Evolutionary conservation across 768 basidiomycete species (phyloP), one percentile per base, ranked within the genome.

Genomic region (Lactarius deliciosus): DNA sequence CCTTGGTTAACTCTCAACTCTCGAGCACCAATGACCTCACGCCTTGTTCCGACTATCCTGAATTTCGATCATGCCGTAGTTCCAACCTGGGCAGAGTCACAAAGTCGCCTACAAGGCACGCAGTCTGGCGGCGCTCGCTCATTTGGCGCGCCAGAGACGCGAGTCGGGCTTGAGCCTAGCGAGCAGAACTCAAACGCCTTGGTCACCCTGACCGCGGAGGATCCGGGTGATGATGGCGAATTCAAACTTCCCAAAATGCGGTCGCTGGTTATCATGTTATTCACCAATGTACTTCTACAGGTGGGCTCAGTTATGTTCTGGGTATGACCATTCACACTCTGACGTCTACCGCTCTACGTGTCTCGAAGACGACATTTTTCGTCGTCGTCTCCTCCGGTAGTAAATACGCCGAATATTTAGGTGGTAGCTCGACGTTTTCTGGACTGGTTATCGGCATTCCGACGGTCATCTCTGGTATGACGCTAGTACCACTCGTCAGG

Each of bases 381-480:
- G 83, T 89, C 64, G 79, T 88, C 50, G 85, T 90, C 5, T 86
- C 88, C 2, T 87, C 88, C 1, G 85, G 87, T 1, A 85, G 83
- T 71, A 78, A 79, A 60, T 89, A 90, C 71, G 84, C 86, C 0
- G 79, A 84, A 65, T 78, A 83, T 69, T 77, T 90, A 8, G 87
- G 87, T 28, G 89, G 88, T 20, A 82, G 78, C n/a, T 78, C 86
- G n/a, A 86, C 86, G 0, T 91, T 90, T 73, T 85, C 87, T 41
- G 87, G 89, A 60, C 71, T 91, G 7, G 81, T 82, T 40, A 85
- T 89, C 65, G 89, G 89, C 69, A 86, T 90, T 65, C 89, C 88
- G 11, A 83, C 85, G 11, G 75, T 84, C 2, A 81, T 89, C 65
- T 82, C 87, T 38, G 88, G 86, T 0, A 67, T 90, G 0, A 75